Percentiles rank a stretch among this genome's conserved stretches.
Conservation (phyloP, 1,139 yeast genomes). For the Debaryomyces coudertii region DNA sequence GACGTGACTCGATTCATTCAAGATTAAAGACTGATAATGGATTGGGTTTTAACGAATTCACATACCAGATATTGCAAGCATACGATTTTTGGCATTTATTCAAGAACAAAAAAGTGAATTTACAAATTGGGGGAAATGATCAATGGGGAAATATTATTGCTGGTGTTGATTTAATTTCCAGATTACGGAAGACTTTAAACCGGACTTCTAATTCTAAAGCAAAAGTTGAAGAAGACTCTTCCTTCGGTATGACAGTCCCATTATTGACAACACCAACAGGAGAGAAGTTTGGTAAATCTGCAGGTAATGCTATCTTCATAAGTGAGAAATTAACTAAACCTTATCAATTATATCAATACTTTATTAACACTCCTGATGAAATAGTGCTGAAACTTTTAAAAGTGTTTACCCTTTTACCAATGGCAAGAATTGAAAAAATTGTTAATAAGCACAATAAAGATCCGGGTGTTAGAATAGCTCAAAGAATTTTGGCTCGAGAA, state of each 20-base stretch:
- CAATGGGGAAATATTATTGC: constrained; percentile 99
- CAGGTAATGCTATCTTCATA: constrained; percentile 94
- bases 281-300: constrained; percentile 94
- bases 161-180: constrained; percentile 82
- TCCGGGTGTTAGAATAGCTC: constrained; percentile 73
- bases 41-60: constrained; percentile 89
- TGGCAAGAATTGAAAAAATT: constrained; percentile 52
- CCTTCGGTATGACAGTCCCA: constrained; percentile 88
- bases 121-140: constrained; percentile 96
- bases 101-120: constrained; percentile 56
- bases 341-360: constrained; percentile 83
- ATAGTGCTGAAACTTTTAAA: constrained; percentile 71
- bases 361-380: constrained; percentile 78
- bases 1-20: constrained; percentile 82
- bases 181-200: constrained; percentile 44
- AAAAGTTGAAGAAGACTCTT: constrained; percentile 25
- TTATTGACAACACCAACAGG: constrained; percentile 86
- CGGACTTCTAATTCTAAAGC: constrained; percentile 17
- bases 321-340: constrained; percentile 74
- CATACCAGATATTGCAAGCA: constrained; percentile 91
- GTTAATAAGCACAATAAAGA: constrained; percentile 58
- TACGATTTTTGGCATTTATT: constrained; percentile 89
- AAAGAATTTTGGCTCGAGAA: constrained; percentile 76
- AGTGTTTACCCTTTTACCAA: constrained; percentile 78
- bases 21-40: constrained; percentile 73